phyloP scores from a whole-genome alignment of 2,329 filamentous ascomycete species.

The Neonectria coccinea region DNA sequence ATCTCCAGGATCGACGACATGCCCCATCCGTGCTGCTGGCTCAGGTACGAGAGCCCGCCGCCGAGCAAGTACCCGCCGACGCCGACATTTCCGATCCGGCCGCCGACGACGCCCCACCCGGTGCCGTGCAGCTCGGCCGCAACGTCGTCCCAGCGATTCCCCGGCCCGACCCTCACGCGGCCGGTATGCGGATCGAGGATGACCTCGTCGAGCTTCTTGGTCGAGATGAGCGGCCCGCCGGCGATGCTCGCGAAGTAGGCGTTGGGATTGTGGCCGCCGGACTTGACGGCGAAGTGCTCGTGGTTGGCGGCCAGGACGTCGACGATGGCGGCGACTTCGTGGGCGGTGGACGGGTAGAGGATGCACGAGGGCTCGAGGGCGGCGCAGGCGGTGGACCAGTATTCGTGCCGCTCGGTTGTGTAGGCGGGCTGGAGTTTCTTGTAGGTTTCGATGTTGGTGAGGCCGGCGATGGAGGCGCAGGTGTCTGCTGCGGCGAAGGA shows the following conservation, averaged over 20 bases:
- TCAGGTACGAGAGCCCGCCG: slow-evolving; percentile 64
- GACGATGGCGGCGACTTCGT: slow-evolving; percentile 66
- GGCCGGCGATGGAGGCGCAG: slow-evolving; percentile 14
- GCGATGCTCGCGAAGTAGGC: slow-evolving; percentile 63
- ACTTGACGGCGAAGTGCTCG: slow-evolving; percentile 66
- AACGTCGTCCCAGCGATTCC: slow-evolving; percentile 58
- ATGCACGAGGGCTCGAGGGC: slow-evolving; percentile 61
- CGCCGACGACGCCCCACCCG: slow-evolving; percentile 57
- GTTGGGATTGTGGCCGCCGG: slow-evolving; percentile 69
- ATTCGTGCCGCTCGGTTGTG: slow-evolving; percentile 53
- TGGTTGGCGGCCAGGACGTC: slow-evolving; percentile 59
- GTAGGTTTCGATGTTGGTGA: slow-evolving; percentile 15
- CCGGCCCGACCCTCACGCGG: slow-evolving; percentile 59
- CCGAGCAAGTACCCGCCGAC: slow-evolving; percentile 65
- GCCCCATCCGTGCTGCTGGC: slow-evolving; percentile 62
- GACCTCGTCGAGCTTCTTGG: slow-evolving; percentile 57
- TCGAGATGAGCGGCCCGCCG: slow-evolving; percentile 62
- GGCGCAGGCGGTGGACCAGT: slow-evolving; percentile 60
- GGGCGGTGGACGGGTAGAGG: slow-evolving; percentile 58
- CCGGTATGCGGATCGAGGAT: slow-evolving; percentile 52
- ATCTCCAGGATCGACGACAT: slow-evolving; percentile 62
- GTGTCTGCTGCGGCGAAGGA: slow-evolving; percentile 18
- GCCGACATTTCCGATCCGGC: slow-evolving; percentile 60
- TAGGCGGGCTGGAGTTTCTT: slow-evolving; percentile 49
- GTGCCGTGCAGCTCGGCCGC: slow-evolving; percentile 54